phyloP scores from a whole-genome alignment of 805 yeast species.

The Yamadazyma takamatsuzukensis region DNA sequence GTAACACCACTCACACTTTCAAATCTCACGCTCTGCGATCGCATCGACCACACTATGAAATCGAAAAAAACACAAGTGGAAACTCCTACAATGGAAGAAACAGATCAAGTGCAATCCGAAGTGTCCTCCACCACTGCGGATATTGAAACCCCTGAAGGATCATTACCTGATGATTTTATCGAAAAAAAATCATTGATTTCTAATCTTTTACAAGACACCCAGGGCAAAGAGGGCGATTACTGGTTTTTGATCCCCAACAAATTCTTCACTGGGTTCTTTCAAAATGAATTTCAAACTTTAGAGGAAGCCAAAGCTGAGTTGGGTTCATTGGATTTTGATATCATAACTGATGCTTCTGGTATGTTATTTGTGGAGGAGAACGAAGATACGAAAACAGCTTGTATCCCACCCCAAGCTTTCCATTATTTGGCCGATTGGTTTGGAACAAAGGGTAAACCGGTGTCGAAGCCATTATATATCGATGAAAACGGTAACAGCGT shows the following conservation, averaged over 20 bases:
- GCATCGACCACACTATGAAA: too few species aligned
- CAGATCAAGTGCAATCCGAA: too few species aligned
- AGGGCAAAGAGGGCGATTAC: conserved; percentile 42
- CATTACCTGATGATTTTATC: conserved; percentile 1
- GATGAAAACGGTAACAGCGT: conserved; percentile 23
- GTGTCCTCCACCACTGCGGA: too few species aligned
- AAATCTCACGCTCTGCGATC: too few species aligned
- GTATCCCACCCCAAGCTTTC: conserved; percentile 44
- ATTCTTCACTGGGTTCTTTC: conserved; percentile 42
- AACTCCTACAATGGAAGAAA: too few species aligned
- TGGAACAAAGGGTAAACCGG: conserved; percentile 42
- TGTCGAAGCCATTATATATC: conserved; percentile 25
- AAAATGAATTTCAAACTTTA: conserved; percentile 22
- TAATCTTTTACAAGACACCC: conserved; percentile 14
- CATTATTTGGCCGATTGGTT: conserved; percentile 49
- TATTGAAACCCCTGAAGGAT: not conserved
- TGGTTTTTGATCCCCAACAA: conserved; percentile 47
- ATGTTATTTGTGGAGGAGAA: conserved; percentile 29
- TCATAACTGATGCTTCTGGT: conserved; percentile 45
- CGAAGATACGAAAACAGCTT: conserved; percentile 14
- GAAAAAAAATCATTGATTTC: conserved; percentile 19
- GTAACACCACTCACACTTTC: too few species aligned
- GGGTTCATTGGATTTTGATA: conserved; percentile 46
- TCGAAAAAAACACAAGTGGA: too few species aligned
- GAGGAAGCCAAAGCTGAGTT: conserved; percentile 26